Base-by-base conservation (phyloP, 305 asterid genomes). In the Fraxinus dipetala region DNA sequence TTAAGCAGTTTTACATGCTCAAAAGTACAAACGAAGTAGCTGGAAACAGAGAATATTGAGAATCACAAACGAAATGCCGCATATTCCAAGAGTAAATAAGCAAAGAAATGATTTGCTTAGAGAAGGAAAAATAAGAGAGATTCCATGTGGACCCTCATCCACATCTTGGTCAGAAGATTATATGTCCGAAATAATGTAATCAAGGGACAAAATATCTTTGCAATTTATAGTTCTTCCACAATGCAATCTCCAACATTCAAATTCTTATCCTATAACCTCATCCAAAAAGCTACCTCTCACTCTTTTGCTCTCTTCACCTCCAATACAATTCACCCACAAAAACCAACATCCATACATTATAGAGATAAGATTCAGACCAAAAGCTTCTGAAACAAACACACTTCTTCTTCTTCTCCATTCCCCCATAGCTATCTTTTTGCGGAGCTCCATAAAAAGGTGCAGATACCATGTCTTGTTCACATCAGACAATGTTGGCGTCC, bases 191-290 rank as follows among this genome's bases (percentile, higher is more conserved):
- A 40, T 24, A 20, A 38, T 38, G 51, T 36, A 5, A 4, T n/a
- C 16, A 38, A 36, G 14, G 38, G 40, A n/a, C 63, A 80, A 75
- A 75, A 75, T 63, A 76, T 28, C 26, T 18, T 56, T 56, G 65
- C 26, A 56, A 56, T 69, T 40, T 14, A 28, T 13, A 28, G 51
- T 78, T 81, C 6, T 24, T 80, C 78, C 36, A 59, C 82, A 83
- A 82, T 80, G 54, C 83, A 85, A 83, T 81, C 87, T 81, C 78
- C 83, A 75, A 79, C 78, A 34, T 82, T 83, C 81, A 87, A 91
- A 85, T 84, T 91, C 94, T 93, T 91, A 93, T 93, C 97, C 89
- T 76, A 63, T 87, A 91, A 88, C 91, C 95, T 91, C 84, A 91
- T 91, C 97, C 91, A 80, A 78, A 20, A 20, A 75, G 34, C 91